These are phyloP conservation scores for Euphorbia lathyris DNA, from an alignment of 345 rosid species.

Conservation along the genomic window DNA sequence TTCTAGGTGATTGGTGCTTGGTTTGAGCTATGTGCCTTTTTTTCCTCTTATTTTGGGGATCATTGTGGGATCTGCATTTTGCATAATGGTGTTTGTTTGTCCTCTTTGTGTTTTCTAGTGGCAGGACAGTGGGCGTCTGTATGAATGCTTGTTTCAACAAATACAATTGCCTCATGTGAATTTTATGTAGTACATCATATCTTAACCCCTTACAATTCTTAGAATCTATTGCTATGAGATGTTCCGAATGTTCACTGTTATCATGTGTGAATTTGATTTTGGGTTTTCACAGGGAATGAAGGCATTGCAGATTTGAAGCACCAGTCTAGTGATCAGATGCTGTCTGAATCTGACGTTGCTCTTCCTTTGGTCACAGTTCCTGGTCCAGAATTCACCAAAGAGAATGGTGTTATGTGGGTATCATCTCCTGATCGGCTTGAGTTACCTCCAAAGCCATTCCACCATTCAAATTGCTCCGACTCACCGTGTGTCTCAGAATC, in stretches of 20 bases:
- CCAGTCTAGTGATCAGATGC: conserved; percentile 40
- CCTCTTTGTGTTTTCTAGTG: neutral
- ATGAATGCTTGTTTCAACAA: neutral
- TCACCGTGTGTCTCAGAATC: conserved; percentile 96
- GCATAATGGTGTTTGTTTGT: neutral
- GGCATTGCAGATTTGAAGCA: conserved; percentile 41
- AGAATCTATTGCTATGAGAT: neutral
- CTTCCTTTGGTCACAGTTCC: conserved; percentile 78
- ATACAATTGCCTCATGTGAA: neutral
- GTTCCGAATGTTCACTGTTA: neutral
- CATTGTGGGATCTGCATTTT: neutral
- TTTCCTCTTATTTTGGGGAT: neutral
- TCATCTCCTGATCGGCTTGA: conserved; percentile 79
- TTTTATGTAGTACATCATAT: neutral
- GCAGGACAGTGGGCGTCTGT: neutral
- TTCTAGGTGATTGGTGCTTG: neutral
- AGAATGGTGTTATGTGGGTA: conserved; percentile 67
- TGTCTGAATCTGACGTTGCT: conserved; percentile 46
- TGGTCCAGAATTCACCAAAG: conserved; percentile 53
- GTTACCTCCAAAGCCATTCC: conserved; percentile 69
- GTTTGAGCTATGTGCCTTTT: neutral
- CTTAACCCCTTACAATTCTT: neutral
- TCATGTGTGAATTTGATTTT: conserved; percentile 10
- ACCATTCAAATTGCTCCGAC: conserved; percentile 82
- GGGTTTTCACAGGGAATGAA: conserved; percentile 47